Percentiles rank a stretch among this genome's conserved stretches.
phyloP scores from a whole-genome alignment of 371 early-diverging fungal species.

The Lichtheimia hyalospora region DNA sequence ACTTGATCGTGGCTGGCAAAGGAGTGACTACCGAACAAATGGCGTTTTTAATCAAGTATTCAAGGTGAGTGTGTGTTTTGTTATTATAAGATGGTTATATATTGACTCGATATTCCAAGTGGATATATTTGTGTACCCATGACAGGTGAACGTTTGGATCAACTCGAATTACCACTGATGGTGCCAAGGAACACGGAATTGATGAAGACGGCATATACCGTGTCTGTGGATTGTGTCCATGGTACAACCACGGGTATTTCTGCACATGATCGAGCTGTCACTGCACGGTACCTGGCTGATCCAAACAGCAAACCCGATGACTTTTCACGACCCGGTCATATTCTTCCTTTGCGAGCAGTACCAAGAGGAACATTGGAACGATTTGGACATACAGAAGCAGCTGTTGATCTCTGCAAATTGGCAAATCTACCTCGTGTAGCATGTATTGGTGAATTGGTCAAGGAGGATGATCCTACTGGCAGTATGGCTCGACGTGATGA shows the following conservation, averaged over 20 bases:
- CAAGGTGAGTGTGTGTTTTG: conserved; percentile 54
- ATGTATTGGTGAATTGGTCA: conserved; percentile 91
- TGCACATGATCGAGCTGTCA: conserved; percentile 86
- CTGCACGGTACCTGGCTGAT: conserved; percentile 78
- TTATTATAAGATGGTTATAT: conserved; percentile 1
- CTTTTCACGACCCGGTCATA: conserved; percentile 92
- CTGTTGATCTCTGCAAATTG: conserved; percentile 86
- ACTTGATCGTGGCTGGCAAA: conserved; percentile 92
- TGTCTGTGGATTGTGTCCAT: conserved; percentile 84
- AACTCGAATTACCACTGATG: conserved; percentile 90
- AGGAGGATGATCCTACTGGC: conserved; percentile 77
- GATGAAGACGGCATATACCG: conserved; percentile 90
- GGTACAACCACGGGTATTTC: conserved; percentile 95
- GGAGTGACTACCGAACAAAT: conserved; percentile 85
- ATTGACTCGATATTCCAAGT: conserved; percentile 36
- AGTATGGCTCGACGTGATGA: conserved; percentile 94
- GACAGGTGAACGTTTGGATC: conserved; percentile 72
- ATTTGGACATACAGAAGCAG: conserved; percentile 94
- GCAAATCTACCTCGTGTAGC: conserved; percentile 82
- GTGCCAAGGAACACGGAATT: conserved; percentile 87
- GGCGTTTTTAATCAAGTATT: conserved; percentile 92
- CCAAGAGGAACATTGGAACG: conserved; percentile 81
- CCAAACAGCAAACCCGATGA: conserved; percentile 63
- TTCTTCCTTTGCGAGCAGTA: conserved; percentile 86
- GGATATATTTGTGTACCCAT: conserved; percentile 92